Evolutionary conservation across 2,329 filamentous ascomycete species (phyloP).

Genomic region (Cordyceps farinosa): DNA sequence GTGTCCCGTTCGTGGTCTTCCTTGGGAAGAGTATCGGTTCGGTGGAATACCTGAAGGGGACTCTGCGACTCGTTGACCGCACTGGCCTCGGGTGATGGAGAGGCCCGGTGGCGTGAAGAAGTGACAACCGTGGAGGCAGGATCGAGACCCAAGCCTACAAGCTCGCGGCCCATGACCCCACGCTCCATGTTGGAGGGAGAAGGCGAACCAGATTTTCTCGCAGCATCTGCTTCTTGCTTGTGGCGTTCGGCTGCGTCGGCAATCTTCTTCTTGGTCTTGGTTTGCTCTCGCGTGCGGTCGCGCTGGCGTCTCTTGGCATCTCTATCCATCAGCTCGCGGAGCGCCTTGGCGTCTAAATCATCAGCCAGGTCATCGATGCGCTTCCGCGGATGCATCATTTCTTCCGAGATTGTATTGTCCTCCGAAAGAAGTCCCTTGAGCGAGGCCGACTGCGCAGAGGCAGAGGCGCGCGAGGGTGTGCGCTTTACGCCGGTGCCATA

Average conservation of each 20-base stretch:
- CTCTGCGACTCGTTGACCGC: constrained; percentile 24
- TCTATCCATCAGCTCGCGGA: constrained; percentile 86
- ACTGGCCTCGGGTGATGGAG: constrained; percentile 25
- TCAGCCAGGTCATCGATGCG: constrained; percentile 72
- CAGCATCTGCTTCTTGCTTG: constrained; percentile 53
- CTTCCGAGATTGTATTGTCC: constrained; percentile 56
- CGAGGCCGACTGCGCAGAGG: constrained; percentile 46
- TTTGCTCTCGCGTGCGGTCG: constrained; percentile 65
- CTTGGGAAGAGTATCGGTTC: constrained; percentile 26
- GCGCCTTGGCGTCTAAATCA: constrained; percentile 75
- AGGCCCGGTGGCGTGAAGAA: constrained; percentile 48
- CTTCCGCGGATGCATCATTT: constrained; percentile 57
- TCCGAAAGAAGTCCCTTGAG: constrained; percentile 50
- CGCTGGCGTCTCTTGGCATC: constrained; percentile 77
- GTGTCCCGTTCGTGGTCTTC: constrained; percentile 23
- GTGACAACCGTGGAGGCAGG: constrained; percentile 53
- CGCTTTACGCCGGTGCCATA: constrained; percentile 65
- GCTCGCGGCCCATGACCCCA: constrained; percentile 57
- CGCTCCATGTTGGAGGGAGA: constrained; percentile 56
- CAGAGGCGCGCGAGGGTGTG: constrained; percentile 43
- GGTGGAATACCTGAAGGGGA: constrained; percentile 30
- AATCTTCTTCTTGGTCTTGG: constrained; percentile 62
- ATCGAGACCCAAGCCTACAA: constrained; percentile 54
- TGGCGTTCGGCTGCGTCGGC: constrained; percentile 66
- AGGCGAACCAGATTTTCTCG: constrained; percentile 47